Base-by-base conservation (phyloP, 345 rosid species). In the Excoecaria cochinchinensis region DNA sequence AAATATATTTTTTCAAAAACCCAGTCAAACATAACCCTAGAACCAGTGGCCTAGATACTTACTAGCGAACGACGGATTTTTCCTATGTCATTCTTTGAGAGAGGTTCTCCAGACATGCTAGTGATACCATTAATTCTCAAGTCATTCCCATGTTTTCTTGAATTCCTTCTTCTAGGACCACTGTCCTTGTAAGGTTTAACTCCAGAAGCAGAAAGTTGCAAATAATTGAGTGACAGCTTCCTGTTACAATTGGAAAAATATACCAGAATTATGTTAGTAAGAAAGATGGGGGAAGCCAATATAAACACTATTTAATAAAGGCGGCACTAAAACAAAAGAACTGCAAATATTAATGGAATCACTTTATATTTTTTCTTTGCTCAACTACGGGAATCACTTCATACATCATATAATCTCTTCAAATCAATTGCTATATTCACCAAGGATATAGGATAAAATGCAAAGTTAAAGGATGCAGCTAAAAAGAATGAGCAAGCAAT, bases 1-100 rank as follows among this genome's bases (percentile, higher is more conserved):
- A 21, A 77, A 48, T 53, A 39, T 52, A 14, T 52, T 65, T 65
- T 14, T 52, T 55, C 46, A 72, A 14, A 77, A 61, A 71, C 22
- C 39, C 71, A 10, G 16, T 13, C 48, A 50, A 69, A 1, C 67
- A 60, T n/a, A 40, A 73, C 11, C 61, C 73, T 50, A 73, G 64
- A 60, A 64, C 15, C 67, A 60, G 73, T 65, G 73, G 72, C 52
- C 52, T 21, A 71, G 59, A 16, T 24, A 38, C 70, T 69, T 79
- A 89, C 99, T 88, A 85, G 94, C 57, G 98, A 86, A 69, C 97
- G 96, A 55, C 94, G 96, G 63, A 93, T 86, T 77, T 81, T 83
- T 81, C 88, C 88, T 42, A 85, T 88, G 85, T 93, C 91, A 87
- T 85, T 92, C 91, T 87, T 92, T 63, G 99, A 84, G 78, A 92